These are phyloP conservation scores for Rhizodiscina lignyota DNA, from an alignment of 495 filamentous ascomycete species.

Conservation along the genomic window DNA sequence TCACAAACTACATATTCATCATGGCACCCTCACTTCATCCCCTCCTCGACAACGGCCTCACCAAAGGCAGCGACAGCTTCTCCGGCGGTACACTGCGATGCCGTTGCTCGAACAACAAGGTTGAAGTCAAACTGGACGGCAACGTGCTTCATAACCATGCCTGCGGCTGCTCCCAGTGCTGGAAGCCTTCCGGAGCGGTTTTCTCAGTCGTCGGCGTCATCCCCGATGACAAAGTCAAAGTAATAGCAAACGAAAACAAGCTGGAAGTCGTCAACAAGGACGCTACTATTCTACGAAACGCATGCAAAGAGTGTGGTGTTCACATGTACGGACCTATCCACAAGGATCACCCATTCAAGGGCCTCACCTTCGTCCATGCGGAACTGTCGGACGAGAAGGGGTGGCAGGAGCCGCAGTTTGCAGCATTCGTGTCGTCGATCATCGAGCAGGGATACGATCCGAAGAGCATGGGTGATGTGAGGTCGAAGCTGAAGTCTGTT, in stretches of 20 bases:
- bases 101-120: constrained; percentile 6
- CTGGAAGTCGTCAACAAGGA: constrained; percentile 32
- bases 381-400: constrained; percentile 37
- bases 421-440: constrained; percentile 40
- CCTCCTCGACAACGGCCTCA: too few species aligned
- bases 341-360: constrained; percentile 41
- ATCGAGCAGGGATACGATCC: constrained; percentile 45
- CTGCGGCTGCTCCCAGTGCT: constrained; percentile 50
- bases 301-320: constrained; percentile 36
- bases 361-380: constrained; percentile 43
- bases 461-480: constrained; percentile 30
- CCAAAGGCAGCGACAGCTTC: too few species aligned
- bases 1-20: too few species aligned
- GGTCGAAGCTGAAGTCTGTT: constrained; percentile 26
- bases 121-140: constrained; percentile 31
- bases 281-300: constrained; percentile 39
- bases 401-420: constrained; percentile 49
- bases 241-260: too few species aligned
- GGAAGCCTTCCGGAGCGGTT: constrained; percentile 38
- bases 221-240: constrained; percentile 26
- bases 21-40: too few species aligned
- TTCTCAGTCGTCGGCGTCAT: constrained; percentile 44
- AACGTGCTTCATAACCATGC: constrained; percentile 48
- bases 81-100: too few species aligned
- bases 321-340: constrained; percentile 45